Evolutionary conservation across 768 basidiomycete species (phyloP), one percentile per base, ranked within the genome.

Genomic region (Lactifluus piperatus): DNA sequence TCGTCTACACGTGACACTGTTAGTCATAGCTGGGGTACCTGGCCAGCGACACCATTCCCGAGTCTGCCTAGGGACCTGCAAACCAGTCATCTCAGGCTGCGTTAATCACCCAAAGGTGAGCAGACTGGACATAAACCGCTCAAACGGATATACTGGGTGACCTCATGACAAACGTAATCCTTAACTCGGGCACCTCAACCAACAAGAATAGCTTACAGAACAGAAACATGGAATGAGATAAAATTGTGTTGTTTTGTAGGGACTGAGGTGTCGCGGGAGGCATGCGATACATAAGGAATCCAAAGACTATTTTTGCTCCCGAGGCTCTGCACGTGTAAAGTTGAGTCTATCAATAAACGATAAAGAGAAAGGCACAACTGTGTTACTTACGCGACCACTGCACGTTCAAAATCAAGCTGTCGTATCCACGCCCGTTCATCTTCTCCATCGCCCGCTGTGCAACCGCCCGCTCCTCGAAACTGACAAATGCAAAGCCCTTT

Each of bases 401-500:
- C 50, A 83, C 78, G 62, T 75, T 82, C 64, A 86, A 68, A 64
- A 97, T 97, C 60, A 97, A 75, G 69, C 91, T 94, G 71, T 94
- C 92, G 67, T 95, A 97, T 22, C 92, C 94, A 67, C 82, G 81
- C 26, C 94, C 95, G 67, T 97, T 79, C 64, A 94, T 84, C 73
- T 93, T 95, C 67, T 90, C 84, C 76, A 97, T 86, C 44, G 97
- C 97, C 69, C 77, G 80, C 73, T 95, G 90, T 20, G 91, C 97
- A 54, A 78, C 75, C 11, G 80, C 76, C 68, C 79, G 78, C 16
- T 86, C 86, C 69, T 98, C 95, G 68, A 97, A 99, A 71, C 88
- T 91, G 56, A 99, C 94, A 66, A 98, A 98, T 16, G 94, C 95
- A 71, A 95, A 97, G 50, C 95, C 95, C 73, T 95, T 97, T 57